Base-by-base conservation (phyloP, 306 rosid genomes). In the Alnus glutinosa region DNA sequence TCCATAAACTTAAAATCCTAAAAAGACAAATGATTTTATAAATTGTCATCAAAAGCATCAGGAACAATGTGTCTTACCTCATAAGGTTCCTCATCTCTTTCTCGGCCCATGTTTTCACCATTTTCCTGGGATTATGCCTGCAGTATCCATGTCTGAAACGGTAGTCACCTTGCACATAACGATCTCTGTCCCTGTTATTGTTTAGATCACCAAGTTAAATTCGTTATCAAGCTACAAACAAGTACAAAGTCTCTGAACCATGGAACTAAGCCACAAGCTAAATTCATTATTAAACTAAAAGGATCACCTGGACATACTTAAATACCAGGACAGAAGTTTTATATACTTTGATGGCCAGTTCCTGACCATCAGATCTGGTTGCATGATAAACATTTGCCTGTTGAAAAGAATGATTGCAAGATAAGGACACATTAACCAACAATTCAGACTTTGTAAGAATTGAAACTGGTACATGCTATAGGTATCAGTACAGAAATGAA, bases 351-450 rank as follows among this genome's bases (percentile, higher is more conserved):
- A 91, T 86, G 34, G 98, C 98, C 63, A 92, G 79, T 82, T 92
- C 98, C 58, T 85, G 87, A 75, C 97, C 91, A 88, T 92, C 85
- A 39, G 89, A 59, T 88, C 89, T 94, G 46, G 97, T 94, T 70
- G 97, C 97, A 81, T 92, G 98, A 89, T 94, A 92, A 57, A 94
- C 98, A 86, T 94, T 94, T 75, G 98, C 98, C 97, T 94, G 90
- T 71, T 28, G 47, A 82, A 61, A 44, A 79, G 32, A 64, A 18
- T 44, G 48, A 80, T 36, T 78, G 49, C 12, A 77, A 58, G 69
- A 57, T 54, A 23, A 48, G 44, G 77, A 78, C 57, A 73, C 12
- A 37, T 14, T 80, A 67, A 50, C 55, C 1, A 67, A 68, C 23
- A 13, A 75, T 63, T 49, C 23, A 70, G 39, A 28, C 9, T 0